These are phyloP conservation scores for Nannochloropsis oceanica DNA, from an alignment of 108 stramenopile species.

Conservation along the genomic window DNA sequence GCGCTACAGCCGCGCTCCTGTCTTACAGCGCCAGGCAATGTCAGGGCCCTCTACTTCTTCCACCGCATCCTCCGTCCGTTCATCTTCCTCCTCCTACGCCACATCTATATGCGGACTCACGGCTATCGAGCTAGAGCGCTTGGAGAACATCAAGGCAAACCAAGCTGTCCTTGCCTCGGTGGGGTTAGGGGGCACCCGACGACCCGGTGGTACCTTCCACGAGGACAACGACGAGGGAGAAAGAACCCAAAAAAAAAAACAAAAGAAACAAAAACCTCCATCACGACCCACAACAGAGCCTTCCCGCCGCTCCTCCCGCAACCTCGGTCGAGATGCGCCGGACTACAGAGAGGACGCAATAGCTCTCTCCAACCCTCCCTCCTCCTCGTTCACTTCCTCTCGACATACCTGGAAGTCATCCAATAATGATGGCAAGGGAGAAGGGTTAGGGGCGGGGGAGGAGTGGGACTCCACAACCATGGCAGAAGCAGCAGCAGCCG, in stretches of 20 bases:
- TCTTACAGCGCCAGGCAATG: too few relatives aligned
- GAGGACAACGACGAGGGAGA: too few relatives aligned
- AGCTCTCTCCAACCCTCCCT: not conserved
- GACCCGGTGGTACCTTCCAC: too few relatives aligned
- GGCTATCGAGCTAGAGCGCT: not conserved
- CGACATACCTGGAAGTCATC: not conserved
- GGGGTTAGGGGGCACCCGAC: not conserved
- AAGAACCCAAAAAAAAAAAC: too few relatives aligned
- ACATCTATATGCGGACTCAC: not conserved
- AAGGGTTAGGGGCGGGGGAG: not conserved
- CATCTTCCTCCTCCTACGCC: not conserved
- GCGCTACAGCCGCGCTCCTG: too few relatives aligned
- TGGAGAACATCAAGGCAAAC: not conserved
- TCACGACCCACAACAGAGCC: not conserved
- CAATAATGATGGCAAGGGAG: not conserved
- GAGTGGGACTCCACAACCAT: not conserved
- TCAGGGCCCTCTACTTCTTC: not conserved
- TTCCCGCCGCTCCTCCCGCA: not conserved
- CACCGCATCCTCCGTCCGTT: not conserved
- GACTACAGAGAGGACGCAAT: not conserved
- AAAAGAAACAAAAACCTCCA: not conserved
- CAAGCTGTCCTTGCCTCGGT: not conserved
- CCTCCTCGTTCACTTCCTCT: not conserved
- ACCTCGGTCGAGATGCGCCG: not conserved
- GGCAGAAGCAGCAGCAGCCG: not conserved